Evolutionary conservation across 148 eudicot genomes (phyloP), one percentile per base, ranked within the genome.

Genomic region (Drosera capensis): DNA sequence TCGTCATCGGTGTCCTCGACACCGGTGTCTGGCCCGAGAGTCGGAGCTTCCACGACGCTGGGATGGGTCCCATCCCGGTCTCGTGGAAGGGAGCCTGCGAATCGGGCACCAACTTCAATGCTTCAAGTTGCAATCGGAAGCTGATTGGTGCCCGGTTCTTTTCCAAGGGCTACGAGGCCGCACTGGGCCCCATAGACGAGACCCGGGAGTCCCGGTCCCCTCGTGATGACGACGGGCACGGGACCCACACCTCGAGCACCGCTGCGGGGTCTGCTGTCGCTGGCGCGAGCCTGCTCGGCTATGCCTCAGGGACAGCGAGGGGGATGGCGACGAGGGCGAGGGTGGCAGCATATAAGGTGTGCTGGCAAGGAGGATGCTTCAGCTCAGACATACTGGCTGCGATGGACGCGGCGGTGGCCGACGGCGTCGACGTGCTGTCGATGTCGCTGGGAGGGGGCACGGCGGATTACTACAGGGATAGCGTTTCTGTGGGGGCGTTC

Each of bases 21-120:
- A 81, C 86, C 11, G 87, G 87, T 4, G 74, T 78, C 3, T 72
- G 70, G 78, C 95, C 86, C 0, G 69, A 78, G 51, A 53, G 70
- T 4, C 56, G 25, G 4, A 80, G 95, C 48, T 86, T 78, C 40
- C 47, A 30, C 11, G 95, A 86, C 29, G 55, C 56, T 2, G 92
- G 67, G 0, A 60, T 80, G 2, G 80, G 66, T 0, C 72, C 78
- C 0, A 23, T 72, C 11, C 86, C 95, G 1, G 0, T 64, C 14
- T 65, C 41, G 9, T 86, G 83, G 73, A 80, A 57, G 24, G 92
- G 95, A 13, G 68, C 52, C 48, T 86, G 83, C 39, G 44, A 18
- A 1, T 76, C 52, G 20, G 85, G 94, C 0, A 52, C 48, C 0
- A 61, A 50, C 19, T 84, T 79, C 22, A 55, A 50, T 0, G 54